Evolutionary conservation across 2,329 filamentous ascomycete species (phyloP), one percentile per base, ranked within the genome.

Genomic region (Herpotrichia juniperi): DNA sequence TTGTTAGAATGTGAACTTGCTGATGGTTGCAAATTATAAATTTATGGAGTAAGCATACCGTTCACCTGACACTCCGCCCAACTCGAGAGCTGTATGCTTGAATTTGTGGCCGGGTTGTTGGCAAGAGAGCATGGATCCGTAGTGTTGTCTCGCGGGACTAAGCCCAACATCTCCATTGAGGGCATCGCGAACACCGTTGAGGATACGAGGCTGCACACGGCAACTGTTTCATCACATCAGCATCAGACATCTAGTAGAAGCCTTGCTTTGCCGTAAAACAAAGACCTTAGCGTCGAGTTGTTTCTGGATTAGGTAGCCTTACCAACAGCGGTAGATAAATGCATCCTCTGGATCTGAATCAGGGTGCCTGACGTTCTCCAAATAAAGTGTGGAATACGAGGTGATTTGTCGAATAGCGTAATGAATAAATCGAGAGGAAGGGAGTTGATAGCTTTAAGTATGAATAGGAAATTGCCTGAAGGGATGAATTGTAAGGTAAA

Each of bases 31-130:
- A 43, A 35, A 35, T n/a, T 35, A 35, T 35, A 35, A 30, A 25
- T 24, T 25, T 43, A 16, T 22, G 42, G 40, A 26, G 3, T n/a
- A 22, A 16, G 26, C 39, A 14, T 46, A 70, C 66, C 59, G 32
- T 71, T 71, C 1, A 67, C 59, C 19, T 66, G 63, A 32, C 68
- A 71, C 51, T 69, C 65, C 11, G 69, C 22, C 68, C 68, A 71
- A 34, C 54, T 68, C 14, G 57, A 59, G 4, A 71, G 56, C 42
- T 68, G 64, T 5, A 68, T 54, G 39, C 63, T 67, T 24, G 65
- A 61, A 48, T 71, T 71, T 9, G 53, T 63, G 22, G 19, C 49
- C 2, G 56, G 48, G 1, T 59, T 61, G 22, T 66, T 56, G 12
- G 56, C 62, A 4, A 68, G 47, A 19, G 54, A 40, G 50, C 68